Evolutionary conservation across 768 basidiomycete species (phyloP), one percentile per base, ranked within the genome.

Genomic region (Termitomyces sp.): DNA sequence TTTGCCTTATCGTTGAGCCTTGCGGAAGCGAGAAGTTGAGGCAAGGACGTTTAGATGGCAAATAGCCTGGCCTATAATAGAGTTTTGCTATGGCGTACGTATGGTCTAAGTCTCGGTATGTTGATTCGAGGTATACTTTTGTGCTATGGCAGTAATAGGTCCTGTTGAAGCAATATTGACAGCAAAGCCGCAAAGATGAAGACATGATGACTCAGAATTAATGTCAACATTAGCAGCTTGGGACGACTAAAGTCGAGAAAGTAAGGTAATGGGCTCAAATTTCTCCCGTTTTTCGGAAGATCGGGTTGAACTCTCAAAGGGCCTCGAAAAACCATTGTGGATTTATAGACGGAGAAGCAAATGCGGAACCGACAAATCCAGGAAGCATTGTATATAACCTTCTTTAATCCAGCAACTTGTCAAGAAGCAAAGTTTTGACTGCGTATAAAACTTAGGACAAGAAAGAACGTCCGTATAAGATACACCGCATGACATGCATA

Each of bases 1-100:
- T 79, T 84, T 61, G 88, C 83, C 12, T 78, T 91, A 13, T 84
- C 86, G 70, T 67, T 91, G 69, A 91, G 89, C 67, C 76, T 91
- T 27, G 86, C 81, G 1, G 89, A 91, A 65, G 85, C 84, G n/a
- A 71, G 66, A 55, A 78, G 75, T 61, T 72, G 73, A 3, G 72
- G 71, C 18, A 70, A 73, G 51, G 52, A 65, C 58, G 51, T 65
- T 27, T 66, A 49, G 54, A 57, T 52, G 31, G 12, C n/a, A 30
- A 41, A 27, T 8, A 20, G 16, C 18, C 15, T 1, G 8, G 15
- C n/a, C 27, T 9, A 15, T 52, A 52, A 37, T 39, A 37, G 36
- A 27, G 50, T 51, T 33, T 36, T 6, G 13, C 22, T 11, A 11
- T 22, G 7, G 16, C 24, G 34, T 24, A 24, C 9, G 4, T 6